Percentiles rank a stretch among this genome's conserved stretches.
Evolutionary conservation across 495 filamentous ascomycete genomes (phyloP).

Genomic region (Tetracladium setigerum): DNA sequence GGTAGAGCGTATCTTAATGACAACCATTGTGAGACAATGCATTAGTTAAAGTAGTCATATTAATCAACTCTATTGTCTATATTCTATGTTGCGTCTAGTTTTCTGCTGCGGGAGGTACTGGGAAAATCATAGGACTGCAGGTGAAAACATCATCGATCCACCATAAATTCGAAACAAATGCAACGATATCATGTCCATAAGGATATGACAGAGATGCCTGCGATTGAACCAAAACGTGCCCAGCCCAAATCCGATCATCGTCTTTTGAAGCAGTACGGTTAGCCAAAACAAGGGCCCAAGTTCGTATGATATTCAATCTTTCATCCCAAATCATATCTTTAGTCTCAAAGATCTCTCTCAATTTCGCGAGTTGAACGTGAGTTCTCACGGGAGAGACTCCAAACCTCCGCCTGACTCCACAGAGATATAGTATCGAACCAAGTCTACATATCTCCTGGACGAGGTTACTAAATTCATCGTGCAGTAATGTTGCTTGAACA

Average conservation of each 20-base stretch:
- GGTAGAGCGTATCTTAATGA: too few relatives aligned
- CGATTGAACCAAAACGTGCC: neutral
- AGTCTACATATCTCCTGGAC: slow-evolving; percentile 1
- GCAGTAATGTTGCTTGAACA: too few relatives aligned
- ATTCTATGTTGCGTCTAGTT: too few relatives aligned
- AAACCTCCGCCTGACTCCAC: slow-evolving; percentile 2
- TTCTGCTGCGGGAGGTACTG: too few relatives aligned
- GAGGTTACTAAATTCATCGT: neutral
- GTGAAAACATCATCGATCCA: neutral
- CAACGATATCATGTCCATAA: neutral
- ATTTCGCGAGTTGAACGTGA: neutral
- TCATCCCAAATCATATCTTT: neutral
- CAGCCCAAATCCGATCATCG: neutral
- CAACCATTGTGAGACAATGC: too few relatives aligned
- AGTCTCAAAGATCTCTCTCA: neutral
- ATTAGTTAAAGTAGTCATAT: too few relatives aligned
- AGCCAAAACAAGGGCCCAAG: neutral
- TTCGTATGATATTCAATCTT: neutral
- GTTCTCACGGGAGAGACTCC: neutral
- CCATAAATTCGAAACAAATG: neutral
- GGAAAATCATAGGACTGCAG: too few relatives aligned
- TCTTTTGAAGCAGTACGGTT: neutral
- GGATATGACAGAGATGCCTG: neutral
- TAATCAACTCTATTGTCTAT: too few relatives aligned
- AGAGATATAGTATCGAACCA: neutral